phyloP scores from a whole-genome alignment of 2,329 filamentous ascomycete genomes.

The Cordyceps javanica region DNA sequence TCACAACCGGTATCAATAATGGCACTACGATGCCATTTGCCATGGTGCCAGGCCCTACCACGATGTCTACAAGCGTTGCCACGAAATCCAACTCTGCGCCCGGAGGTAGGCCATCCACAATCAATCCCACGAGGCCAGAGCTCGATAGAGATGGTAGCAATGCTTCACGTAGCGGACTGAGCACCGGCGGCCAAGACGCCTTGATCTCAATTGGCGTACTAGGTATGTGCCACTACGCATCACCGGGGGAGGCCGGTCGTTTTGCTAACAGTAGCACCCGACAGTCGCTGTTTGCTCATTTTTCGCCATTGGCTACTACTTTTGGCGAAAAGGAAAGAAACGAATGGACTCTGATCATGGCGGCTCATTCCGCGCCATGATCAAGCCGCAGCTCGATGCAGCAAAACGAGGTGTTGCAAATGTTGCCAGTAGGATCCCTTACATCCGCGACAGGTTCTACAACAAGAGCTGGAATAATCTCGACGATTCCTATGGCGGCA shows the following conservation, averaged over 20 bases:
- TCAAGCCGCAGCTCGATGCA: neutral
- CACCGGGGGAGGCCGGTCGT: neutral
- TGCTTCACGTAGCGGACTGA: neutral
- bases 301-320: neutral
- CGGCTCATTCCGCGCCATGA: neutral
- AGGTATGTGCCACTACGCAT: neutral
- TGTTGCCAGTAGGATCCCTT: neutral
- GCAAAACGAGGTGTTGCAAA: neutral
- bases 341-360: neutral
- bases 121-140: neutral
- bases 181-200: neutral
- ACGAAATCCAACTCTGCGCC: neutral
- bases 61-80: neutral
- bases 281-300: conserved; percentile 1
- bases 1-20: neutral
- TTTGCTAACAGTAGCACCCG: neutral
- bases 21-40: neutral
- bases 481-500: neutral
- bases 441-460: neutral
- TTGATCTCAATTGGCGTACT: conserved; percentile 1
- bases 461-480: conserved; percentile 2
- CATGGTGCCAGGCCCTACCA: neutral
- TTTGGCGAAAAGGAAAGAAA: conserved; percentile 8
- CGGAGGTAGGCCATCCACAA: neutral
- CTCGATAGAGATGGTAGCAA: neutral